A percentile compares a stretch with the other conserved stretches of the same genome.
Evolutionary conservation across 441 rosid genomes (phyloP).

Genomic region (Bruguiera hainesii): DNA sequence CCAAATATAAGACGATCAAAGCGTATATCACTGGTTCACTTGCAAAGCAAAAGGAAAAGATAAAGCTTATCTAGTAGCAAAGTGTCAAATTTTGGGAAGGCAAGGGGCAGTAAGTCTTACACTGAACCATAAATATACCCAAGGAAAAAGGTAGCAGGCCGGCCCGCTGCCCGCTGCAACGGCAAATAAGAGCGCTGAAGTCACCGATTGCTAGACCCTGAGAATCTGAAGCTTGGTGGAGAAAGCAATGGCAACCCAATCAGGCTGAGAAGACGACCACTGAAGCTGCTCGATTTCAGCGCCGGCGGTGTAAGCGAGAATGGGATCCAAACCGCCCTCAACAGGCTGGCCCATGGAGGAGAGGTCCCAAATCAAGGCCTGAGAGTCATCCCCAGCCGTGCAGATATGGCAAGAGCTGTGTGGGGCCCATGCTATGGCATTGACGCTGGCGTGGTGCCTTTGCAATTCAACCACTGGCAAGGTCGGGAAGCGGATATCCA

Average conservation of each 20-base stretch:
- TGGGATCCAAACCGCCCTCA: constrained; percentile 94
- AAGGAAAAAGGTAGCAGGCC: not conserved
- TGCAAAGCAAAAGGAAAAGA: too few species aligned
- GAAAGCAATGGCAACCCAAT: constrained; percentile 98
- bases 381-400: constrained; percentile 95
- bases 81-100: too few species aligned
- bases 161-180: not conserved
- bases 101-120: too few species aligned
- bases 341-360: constrained; percentile 93
- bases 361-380: constrained; percentile 94
- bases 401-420: constrained; percentile 96
- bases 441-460: constrained; percentile 85
- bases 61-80: too few species aligned
- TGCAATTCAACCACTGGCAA: constrained; percentile 92
- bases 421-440: constrained; percentile 99
- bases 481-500: constrained; percentile 91
- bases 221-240: constrained; percentile 92
- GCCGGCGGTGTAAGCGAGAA: constrained; percentile 89
- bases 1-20: too few species aligned
- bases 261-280: constrained; percentile 97
- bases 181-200: not conserved
- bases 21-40: too few species aligned
- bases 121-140: too few species aligned
- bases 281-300: constrained; percentile 96
- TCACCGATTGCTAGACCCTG: constrained; percentile 52